Evolutionary conservation across 163 green algal genomes (phyloP).

Genomic region (Volvox carteri): DNA sequence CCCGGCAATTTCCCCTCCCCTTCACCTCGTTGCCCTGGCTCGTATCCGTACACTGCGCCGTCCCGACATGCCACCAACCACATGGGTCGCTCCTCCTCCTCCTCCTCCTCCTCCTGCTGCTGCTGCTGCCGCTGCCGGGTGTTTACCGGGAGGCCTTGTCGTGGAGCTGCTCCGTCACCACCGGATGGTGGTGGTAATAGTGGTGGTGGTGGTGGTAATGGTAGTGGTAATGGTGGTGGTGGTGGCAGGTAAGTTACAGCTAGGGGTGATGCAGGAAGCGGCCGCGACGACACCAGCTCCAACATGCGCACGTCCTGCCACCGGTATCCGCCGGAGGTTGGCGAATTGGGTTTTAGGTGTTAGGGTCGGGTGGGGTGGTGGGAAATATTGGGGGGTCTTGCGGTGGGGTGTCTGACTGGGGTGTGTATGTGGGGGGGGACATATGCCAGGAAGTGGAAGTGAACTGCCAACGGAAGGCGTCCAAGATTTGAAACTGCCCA

Average conservation of each 20-base stretch:
- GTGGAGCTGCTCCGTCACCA: too few relatives aligned
- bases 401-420: too few relatives aligned
- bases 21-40: constrained; percentile 4
- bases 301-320: constrained; percentile 45
- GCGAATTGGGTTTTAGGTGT: too few relatives aligned
- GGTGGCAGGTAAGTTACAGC: background rate
- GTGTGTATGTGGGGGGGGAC: too few relatives aligned
- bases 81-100: background rate
- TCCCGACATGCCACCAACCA: constrained; percentile 47
- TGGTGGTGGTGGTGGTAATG: background rate
- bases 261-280: constrained; percentile 24
- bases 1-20: too few relatives aligned
- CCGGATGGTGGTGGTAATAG: too few relatives aligned
- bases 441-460: too few relatives aligned
- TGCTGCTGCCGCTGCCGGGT: background rate
- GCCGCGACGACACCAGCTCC: background rate
- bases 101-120: background rate
- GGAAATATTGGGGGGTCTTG: background rate
- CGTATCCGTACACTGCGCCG: constrained; percentile 49
- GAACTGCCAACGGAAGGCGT: too few relatives aligned
- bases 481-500: too few relatives aligned
- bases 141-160: too few relatives aligned
- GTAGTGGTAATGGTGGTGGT: background rate
- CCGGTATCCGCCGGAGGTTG: too few relatives aligned
- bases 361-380: too few relatives aligned